These are phyloP conservation scores for Pinguiococcus pyrenoidosus DNA, from an alignment of 108 stramenopile genomes.

Conservation along the genomic window DNA sequence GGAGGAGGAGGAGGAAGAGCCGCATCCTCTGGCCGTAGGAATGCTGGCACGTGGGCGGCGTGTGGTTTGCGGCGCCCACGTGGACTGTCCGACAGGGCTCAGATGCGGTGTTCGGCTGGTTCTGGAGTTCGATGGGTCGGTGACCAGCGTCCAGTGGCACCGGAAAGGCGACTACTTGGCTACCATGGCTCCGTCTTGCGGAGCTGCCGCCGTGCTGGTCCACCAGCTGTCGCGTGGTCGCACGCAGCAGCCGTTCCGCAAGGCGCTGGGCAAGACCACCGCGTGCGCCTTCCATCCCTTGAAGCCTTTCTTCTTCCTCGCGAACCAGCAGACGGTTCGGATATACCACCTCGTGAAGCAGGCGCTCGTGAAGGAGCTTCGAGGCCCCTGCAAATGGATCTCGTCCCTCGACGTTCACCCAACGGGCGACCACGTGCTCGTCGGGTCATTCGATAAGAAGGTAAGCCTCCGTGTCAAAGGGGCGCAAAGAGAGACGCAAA, in stretches of 20 bases:
- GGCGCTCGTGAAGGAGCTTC: conserved; percentile 35
- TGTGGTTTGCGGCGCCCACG: no score
- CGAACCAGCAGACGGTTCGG: conserved; percentile 76
- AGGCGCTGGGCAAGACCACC: conserved; percentile 54
- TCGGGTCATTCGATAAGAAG: conserved; percentile 86
- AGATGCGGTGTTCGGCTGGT: no score
- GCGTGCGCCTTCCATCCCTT: conserved; percentile 81
- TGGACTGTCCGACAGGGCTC: no score
- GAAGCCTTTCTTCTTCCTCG: conserved; percentile 94
- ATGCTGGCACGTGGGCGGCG: not conserved
- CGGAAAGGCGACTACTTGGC: conserved; percentile 93
- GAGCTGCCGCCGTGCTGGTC: conserved; percentile 67
- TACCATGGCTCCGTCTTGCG: conserved; percentile 59
- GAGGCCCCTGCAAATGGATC: conserved; percentile 88
- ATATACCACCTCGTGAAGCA: conserved; percentile 92
- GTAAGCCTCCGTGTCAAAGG: no score
- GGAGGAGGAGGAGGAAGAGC: conserved; percentile 1
- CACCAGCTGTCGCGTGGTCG: conserved; percentile 82
- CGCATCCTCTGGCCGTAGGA: not conserved
- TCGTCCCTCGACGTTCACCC: conserved; percentile 85
- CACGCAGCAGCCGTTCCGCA: conserved; percentile 77
- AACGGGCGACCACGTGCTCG: conserved; percentile 85
- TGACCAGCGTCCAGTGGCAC: conserved; percentile 72
- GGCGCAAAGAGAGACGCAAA: no score
- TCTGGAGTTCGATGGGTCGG: conserved; percentile 30